Evolutionary conservation across 2,329 filamentous ascomycete species (phyloP).

Genomic region (Pyrenochaeta sp.): DNA sequence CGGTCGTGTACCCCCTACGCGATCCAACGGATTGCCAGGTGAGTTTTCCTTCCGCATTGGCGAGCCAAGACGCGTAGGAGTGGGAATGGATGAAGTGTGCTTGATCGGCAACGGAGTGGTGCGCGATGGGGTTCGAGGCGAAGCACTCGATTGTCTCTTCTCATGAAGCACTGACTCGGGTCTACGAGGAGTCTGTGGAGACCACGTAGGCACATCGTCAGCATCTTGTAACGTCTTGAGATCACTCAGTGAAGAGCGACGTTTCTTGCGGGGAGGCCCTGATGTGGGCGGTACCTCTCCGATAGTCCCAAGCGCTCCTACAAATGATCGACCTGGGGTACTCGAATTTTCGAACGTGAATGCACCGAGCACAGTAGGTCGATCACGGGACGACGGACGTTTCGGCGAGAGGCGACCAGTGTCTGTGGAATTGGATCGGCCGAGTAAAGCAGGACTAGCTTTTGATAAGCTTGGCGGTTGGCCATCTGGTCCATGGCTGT

Average conservation of each 20-base stretch:
- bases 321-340: conserved; percentile 33
- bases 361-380: conserved; percentile 56
- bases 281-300: conserved; percentile 54
- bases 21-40: conserved; percentile 38
- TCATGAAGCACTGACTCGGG: conserved; percentile 32
- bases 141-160: conserved; percentile 33
- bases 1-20: conserved; percentile 29
- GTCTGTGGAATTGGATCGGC: conserved; percentile 81
- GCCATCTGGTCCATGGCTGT: conserved; percentile 50
- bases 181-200: conserved; percentile 46
- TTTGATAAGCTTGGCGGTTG: conserved; percentile 72
- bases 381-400: conserved; percentile 64
- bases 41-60: conserved; percentile 56
- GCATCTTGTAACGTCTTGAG: conserved; percentile 72
- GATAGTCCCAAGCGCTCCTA: conserved; percentile 57
- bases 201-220: conserved; percentile 51
- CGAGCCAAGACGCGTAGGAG: conserved; percentile 51
- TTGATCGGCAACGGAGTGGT: conserved; percentile 41
- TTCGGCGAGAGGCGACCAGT: conserved; percentile 61
- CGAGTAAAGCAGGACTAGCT: conserved; percentile 59
- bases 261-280: conserved; percentile 68
- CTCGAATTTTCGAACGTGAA: conserved; percentile 57
- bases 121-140: conserved; percentile 40
- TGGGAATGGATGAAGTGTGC: conserved; percentile 49
- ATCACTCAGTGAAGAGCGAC: conserved; percentile 91